Percentiles rank a stretch among this genome's conserved stretches.
Conservation (phyloP, 192 early-diverging fungal genomes). For the Podila epicladia region DNA sequence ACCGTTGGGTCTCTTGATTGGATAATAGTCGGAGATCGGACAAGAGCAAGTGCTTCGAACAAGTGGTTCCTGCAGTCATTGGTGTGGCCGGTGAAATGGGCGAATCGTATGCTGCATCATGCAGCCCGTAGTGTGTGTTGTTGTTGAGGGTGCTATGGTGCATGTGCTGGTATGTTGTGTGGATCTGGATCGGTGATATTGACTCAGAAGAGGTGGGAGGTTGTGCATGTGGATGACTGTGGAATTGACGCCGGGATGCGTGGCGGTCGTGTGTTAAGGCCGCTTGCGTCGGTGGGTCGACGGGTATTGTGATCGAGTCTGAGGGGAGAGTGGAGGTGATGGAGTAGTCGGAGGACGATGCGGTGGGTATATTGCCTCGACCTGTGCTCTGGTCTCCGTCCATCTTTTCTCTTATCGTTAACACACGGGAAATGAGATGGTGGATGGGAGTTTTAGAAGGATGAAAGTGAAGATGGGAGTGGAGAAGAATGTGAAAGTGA, state of each 20-base stretch:
- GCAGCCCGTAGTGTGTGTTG: no score
- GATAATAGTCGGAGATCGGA: no score
- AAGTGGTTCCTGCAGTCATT: background rate
- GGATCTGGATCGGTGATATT: background rate
- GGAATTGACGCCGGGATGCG: no score
- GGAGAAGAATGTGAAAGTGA: background rate
- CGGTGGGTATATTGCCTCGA: background rate
- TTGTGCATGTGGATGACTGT: no score
- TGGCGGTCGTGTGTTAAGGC: no score
- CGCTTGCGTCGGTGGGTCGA: no score
- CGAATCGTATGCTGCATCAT: background rate
- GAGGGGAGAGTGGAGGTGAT: no score
- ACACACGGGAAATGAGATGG: background rate
- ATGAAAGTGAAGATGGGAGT: background rate
- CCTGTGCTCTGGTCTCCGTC: background rate
- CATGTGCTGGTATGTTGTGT: background rate
- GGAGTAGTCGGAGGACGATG: background rate
- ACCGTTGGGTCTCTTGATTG: no score
- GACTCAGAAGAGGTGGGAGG: no score
- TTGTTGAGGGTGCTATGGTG: no score
- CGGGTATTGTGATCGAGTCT: no score
- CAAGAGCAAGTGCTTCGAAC: no score
- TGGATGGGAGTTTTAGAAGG: background rate
- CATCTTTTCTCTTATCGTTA: background rate
- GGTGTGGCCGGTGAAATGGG: background rate